Percentiles rank a stretch among this genome's conserved stretches.
Conservation (phyloP, 176 grass and related monocot genomes). For the Thinopyrum elongatum region DNA sequence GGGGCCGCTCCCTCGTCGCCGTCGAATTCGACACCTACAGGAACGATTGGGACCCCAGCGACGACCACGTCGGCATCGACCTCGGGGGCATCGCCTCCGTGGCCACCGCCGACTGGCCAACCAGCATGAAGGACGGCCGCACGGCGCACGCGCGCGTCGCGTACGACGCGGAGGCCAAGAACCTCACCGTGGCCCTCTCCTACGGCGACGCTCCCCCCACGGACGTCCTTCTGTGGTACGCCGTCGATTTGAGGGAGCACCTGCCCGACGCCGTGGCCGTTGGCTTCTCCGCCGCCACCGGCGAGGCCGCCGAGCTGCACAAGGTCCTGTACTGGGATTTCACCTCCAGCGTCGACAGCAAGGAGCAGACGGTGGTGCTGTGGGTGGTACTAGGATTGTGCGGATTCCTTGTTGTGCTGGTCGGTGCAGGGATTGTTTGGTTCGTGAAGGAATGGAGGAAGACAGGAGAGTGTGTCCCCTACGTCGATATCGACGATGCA, state of each 20-base stretch:
- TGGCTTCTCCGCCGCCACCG: slow-evolving; percentile 79
- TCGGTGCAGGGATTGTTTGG: slow-evolving; percentile 44
- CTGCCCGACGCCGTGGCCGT: slow-evolving; percentile 55
- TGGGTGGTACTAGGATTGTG: slow-evolving; percentile 39
- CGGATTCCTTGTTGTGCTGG: slow-evolving; percentile 27
- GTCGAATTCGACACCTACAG: slow-evolving; percentile 76
- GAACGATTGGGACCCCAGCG: slow-evolving; percentile 65
- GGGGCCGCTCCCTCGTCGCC: slow-evolving; percentile 38
- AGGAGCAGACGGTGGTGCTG: slow-evolving; percentile 34
- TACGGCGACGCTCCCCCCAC: slow-evolving; percentile 38
- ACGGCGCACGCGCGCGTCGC: slow-evolving; percentile 61
- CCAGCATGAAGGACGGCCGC: slow-evolving; percentile 60
- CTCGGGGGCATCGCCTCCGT: slow-evolving; percentile 51
- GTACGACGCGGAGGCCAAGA: slow-evolving; percentile 49
- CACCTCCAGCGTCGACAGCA: slow-evolving; percentile 50
- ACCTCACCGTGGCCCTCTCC: slow-evolving; percentile 72
- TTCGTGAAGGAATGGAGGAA: slow-evolving; percentile 52
- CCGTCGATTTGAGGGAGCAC: slow-evolving; percentile 52
- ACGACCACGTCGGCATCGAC: slow-evolving; percentile 69
- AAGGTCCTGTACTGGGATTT: slow-evolving; percentile 79
- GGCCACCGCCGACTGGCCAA: slow-evolving; percentile 40
- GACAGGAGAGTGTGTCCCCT: slow-evolving; percentile 19
- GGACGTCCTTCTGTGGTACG: slow-evolving; percentile 38
- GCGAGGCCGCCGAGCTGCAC: slow-evolving; percentile 61
- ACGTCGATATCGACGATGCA: slow-evolving; percentile 33